Conservation (phyloP, 176 grass and related monocot genomes). For the Metroxylon sagu region DNA sequence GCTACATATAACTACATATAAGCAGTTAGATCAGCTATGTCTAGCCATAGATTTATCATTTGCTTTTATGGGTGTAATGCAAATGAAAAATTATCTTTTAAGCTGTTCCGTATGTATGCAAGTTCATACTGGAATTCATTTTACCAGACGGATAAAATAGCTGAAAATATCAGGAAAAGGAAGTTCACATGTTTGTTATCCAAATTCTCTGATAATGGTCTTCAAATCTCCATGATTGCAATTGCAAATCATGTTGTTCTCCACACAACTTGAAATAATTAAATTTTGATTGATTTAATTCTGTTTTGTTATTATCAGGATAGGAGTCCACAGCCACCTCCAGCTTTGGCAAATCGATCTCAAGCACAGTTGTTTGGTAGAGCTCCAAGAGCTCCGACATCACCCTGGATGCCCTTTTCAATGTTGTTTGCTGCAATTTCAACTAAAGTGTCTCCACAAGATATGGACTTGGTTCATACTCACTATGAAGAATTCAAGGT, state of each 20-base stretch:
- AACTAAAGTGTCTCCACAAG: conserved; percentile 65
- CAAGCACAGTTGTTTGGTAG: conserved; percentile 40
- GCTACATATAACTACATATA: too few relatives aligned
- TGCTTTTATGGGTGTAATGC: too few relatives aligned
- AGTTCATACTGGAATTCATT: too few relatives aligned
- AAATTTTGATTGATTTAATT: conserved; percentile 15
- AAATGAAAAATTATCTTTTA: too few relatives aligned
- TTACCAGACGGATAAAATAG: too few relatives aligned
- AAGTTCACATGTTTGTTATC: too few relatives aligned
- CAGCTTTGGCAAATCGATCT: conserved; percentile 37
- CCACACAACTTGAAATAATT: neutral
- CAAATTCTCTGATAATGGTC: neutral
- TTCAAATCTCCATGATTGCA: neutral
- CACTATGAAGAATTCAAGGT: conserved; percentile 98
- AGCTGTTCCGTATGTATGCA: too few relatives aligned
- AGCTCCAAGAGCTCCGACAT: conserved; percentile 47
- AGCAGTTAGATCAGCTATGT: too few relatives aligned
- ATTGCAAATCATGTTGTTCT: too few relatives aligned
- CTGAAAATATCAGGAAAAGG: too few relatives aligned
- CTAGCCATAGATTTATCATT: too few relatives aligned
- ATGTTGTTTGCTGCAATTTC: conserved; percentile 98
- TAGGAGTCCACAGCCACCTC: conserved; percentile 30
- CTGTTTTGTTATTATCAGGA: conserved; percentile 42
- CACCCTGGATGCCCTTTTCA: conserved; percentile 98
- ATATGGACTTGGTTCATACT: conserved; percentile 79